Percentiles rank a stretch among this genome's conserved stretches.
These are phyloP conservation scores for Nelumbo lutea DNA, from an alignment of 164 flowering plant genomes.

Conservation along the genomic window DNA sequence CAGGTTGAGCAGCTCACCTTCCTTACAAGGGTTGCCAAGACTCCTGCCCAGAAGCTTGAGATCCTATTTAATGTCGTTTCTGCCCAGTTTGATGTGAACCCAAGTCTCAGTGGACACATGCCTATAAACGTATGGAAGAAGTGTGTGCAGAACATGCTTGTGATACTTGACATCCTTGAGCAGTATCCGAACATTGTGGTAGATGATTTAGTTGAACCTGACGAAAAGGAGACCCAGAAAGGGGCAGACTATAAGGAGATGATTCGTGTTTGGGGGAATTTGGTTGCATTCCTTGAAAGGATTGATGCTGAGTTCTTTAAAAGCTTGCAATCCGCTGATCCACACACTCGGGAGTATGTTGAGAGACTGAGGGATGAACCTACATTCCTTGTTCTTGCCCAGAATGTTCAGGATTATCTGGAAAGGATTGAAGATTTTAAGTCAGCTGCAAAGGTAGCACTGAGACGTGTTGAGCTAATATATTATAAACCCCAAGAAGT, in stretches of 20 bases:
- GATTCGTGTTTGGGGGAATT: conserved; percentile 79
- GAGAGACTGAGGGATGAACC: conserved; percentile 94
- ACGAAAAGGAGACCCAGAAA: conserved; percentile 84
- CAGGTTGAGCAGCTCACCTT: conserved; percentile 93
- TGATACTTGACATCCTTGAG: conserved; percentile 65
- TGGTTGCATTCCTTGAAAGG: conserved; percentile 86
- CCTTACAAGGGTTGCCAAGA: conserved; percentile 79
- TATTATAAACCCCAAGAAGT: conserved; percentile 94
- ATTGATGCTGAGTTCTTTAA: conserved; percentile 86
- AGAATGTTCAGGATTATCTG: conserved; percentile 76
- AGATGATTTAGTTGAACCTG: conserved; percentile 79
- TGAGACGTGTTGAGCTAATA: conserved; percentile 71
- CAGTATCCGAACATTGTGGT: conserved; percentile 75
- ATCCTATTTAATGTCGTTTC: conserved; percentile 82
- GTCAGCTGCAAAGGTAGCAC: conserved; percentile 83
- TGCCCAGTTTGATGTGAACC: conserved; percentile 94
- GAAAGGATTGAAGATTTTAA: conserved; percentile 60
- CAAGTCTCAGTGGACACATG: conserved; percentile 87
- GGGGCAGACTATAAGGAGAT: conserved; percentile 61
- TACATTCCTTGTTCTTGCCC: conserved; percentile 68
- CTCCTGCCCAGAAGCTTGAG: conserved; percentile 98
- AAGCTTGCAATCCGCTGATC: conserved; percentile 90
- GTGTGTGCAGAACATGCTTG: conserved; percentile 69
- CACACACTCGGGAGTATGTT: conserved; percentile 84
- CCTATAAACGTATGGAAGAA: conserved; percentile 88